Conservation (phyloP, 371 early-diverging fungal species). For the Mucor saturninus region DNA sequence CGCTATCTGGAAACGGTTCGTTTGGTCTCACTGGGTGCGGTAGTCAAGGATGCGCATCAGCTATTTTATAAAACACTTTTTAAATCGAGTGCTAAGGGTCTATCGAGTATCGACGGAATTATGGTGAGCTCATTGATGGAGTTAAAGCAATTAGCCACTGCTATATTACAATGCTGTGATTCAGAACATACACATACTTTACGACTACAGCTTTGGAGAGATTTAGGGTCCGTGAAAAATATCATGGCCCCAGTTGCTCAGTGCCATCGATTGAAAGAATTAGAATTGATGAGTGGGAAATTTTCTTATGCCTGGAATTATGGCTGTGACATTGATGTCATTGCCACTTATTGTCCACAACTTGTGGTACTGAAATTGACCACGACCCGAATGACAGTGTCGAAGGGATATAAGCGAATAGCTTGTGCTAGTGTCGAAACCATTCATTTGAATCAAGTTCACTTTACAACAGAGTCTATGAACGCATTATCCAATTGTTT, state of each 20-base stretch:
- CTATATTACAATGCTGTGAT: constrained; percentile 10
- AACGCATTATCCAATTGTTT: constrained; percentile 2
- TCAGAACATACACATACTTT: not conserved
- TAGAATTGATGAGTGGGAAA: constrained; percentile 14
- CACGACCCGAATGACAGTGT: constrained; percentile 3
- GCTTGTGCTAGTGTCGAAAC: not conserved
- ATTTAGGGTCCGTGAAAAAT: not conserved
- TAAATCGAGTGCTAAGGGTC: not conserved
- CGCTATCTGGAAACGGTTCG: not conserved
- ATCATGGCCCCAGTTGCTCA: not conserved
- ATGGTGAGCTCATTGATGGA: not conserved
- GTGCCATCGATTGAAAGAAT: not conserved
- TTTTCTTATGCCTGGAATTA: constrained; percentile 16
- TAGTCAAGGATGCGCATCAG: not conserved
- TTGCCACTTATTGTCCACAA: constrained; percentile 7
- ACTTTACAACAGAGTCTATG: constrained; percentile 16
- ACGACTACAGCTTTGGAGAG: constrained; percentile 14
- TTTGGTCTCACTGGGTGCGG: not conserved
- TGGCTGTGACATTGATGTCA: constrained; percentile 19
- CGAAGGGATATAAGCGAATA: not conserved
- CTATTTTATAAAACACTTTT: not conserved
- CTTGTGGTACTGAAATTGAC: constrained; percentile 4
- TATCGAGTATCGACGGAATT: not conserved
- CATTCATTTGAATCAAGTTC: constrained; percentile 4
- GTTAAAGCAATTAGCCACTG: not conserved